Conservation (phyloP, 2,329 filamentous ascomycete genomes). For the Exophiala aquamarina region DNA sequence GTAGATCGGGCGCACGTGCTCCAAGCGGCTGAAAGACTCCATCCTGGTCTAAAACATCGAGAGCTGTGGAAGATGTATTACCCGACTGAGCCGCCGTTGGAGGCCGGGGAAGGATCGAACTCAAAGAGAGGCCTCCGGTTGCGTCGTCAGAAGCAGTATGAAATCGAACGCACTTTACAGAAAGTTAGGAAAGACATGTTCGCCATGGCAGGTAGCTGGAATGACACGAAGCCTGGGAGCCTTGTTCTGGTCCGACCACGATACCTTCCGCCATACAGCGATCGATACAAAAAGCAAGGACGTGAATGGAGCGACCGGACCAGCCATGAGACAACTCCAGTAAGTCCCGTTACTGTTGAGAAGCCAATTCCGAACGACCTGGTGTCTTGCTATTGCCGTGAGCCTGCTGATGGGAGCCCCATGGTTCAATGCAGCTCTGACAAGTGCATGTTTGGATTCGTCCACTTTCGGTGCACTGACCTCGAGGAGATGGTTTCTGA, state of each 20-base stretch:
- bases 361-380: neutral
- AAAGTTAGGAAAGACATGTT: neutral
- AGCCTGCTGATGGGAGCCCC: conserved; percentile 1
- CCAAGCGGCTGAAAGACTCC: conserved; percentile 8
- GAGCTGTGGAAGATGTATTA: conserved; percentile 7
- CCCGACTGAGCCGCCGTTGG: conserved; percentile 7
- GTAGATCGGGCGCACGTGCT: neutral
- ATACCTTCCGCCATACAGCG: conserved; percentile 5
- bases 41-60: conserved; percentile 7
- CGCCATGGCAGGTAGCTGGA: neutral
- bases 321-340: neutral
- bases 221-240: neutral
- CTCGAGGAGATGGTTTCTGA: conserved; percentile 13
- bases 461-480: conserved; percentile 20
- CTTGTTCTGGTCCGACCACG: neutral
- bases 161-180: conserved; percentile 9
- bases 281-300: conserved; percentile 25
- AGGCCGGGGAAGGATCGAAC: conserved; percentile 11
- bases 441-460: conserved; percentile 18
- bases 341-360: too few relatives aligned
- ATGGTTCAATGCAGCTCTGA: conserved; percentile 19
- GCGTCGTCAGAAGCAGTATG: conserved; percentile 20
- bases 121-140: conserved; percentile 5
- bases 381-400: conserved; percentile 19
- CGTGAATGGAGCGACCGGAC: conserved; percentile 9